Evolutionary conservation across 2,329 filamentous ascomycete species (phyloP).

Genomic region (Chalaropsis ovoidea): DNA sequence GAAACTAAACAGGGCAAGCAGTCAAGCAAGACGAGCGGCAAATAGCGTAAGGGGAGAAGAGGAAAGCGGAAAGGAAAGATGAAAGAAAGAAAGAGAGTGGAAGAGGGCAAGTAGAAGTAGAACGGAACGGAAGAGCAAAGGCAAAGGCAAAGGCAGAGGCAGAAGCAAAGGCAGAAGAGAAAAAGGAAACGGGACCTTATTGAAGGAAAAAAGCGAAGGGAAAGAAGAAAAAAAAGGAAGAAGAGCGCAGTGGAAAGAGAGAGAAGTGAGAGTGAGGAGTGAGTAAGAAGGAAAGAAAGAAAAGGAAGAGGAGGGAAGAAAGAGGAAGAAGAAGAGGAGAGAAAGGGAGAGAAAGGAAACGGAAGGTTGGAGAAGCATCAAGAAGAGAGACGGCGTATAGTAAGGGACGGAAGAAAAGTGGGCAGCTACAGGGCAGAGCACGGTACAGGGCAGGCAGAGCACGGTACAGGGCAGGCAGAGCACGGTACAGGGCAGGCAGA

Average conservation of each 20-base stretch:
- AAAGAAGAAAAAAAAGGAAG: conserved; percentile 26
- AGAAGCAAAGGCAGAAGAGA: conserved; percentile 20
- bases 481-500: not conserved
- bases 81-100: conserved; percentile 18
- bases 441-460: conserved; percentile 6
- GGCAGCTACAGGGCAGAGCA: not conserved
- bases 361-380: conserved; percentile 28
- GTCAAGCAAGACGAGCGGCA: conserved; percentile 26
- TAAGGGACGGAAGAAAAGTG: conserved; percentile 25
- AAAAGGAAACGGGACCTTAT: conserved; percentile 23
- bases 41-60: conserved; percentile 28
- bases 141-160: too few species aligned
- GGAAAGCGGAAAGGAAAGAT: conserved; percentile 26
- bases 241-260: conserved; percentile 28
- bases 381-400: conserved; percentile 26
- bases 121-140: conserved; percentile 6
- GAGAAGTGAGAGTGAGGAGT: conserved; percentile 19
- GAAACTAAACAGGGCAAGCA: conserved; percentile 28
- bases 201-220: conserved; percentile 27
- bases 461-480: conserved; percentile 10
- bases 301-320: conserved; percentile 13
- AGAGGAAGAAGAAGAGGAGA: conserved; percentile 26
- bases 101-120: conserved; percentile 30
- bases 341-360: conserved; percentile 13
- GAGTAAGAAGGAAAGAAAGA: conserved; percentile 17